Base-by-base conservation (phyloP, 2,329 filamentous ascomycete genomes). In the Penicillium sp. region DNA sequence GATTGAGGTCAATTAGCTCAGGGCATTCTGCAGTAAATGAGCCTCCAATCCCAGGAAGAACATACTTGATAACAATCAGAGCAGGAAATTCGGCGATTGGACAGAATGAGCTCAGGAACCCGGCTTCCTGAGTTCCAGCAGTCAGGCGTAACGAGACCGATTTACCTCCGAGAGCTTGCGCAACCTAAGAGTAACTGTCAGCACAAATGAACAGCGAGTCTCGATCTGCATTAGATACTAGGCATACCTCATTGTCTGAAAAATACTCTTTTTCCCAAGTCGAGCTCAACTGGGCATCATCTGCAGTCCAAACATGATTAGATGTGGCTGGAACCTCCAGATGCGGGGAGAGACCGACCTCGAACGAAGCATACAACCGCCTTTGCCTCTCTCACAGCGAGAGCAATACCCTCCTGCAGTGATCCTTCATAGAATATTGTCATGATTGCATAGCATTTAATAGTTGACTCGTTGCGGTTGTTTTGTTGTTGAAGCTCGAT, bases 331-430 rank as follows among this genome's bases (percentile, higher is more conserved):
- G 35, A 46, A 53, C 42, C 55, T 57, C n/a, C 55, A 42, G 54
- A 57, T 60, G 63, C 62, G 61, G 65, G 58, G 63, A 65, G 62
- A 65, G 26, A 64, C 81, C 66, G 76, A 92, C 91, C 89, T 71
- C 87, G 86, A 35, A 97, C 89, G 76, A 97, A 96, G 78, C 92
- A 96, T 33, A 91, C 85, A 0, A 97, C 90, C 19, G 90, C 83
- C 76, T 94, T 96, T 61, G 86, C 81, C 74, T 93, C 83, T 62
- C 86, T 84, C 6, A 97, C 83, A 13, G 93, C 92, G 22, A 85
- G 81, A 35, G 85, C 83, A 68, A 97, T 96, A 60, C 92, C 93
- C 70, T 89, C 89, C 70, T 96, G 90, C 22, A 97, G 78, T 62
- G 87, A 87, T 19, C 93, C 93, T 62, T 88, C 72, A 75, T 93